Percentiles rank a stretch among this genome's conserved stretches.
phyloP scores from a whole-genome alignment of 192 early-diverging fungal species.

The Coemansia asiatica region DNA sequence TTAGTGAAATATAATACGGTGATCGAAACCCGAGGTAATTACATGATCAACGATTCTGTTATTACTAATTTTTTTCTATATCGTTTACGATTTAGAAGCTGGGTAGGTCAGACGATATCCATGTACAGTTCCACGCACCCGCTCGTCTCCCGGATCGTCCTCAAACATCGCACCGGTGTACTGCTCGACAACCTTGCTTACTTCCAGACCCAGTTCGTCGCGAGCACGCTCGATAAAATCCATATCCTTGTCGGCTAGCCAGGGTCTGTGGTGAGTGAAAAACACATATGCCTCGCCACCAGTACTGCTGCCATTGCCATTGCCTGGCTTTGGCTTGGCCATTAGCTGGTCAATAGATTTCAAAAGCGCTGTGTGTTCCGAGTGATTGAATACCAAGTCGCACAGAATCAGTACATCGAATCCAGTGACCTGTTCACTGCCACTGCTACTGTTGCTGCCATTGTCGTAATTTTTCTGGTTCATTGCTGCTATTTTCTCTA shows the following conservation, averaged over 20 bases:
- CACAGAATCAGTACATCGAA: conserved; percentile 84
- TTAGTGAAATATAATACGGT: neutral
- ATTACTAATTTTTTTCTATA: neutral
- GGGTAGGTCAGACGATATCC: conserved; percentile 61
- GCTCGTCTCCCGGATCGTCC: conserved; percentile 77
- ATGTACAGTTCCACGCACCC: conserved; percentile 77
- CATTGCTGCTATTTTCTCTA: conserved; percentile 25
- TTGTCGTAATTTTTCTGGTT: neutral
- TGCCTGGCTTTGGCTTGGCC: conserved; percentile 28
- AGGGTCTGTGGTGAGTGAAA: conserved; percentile 84
- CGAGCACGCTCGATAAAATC: conserved; percentile 78
- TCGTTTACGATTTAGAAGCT: neutral
- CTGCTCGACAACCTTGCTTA: conserved; percentile 65
- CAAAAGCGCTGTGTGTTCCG: conserved; percentile 76
- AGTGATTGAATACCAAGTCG: conserved; percentile 88
- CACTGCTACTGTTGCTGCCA: neutral
- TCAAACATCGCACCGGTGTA: conserved; percentile 85
- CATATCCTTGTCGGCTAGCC: conserved; percentile 74
- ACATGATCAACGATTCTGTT: neutral
- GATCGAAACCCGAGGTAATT: neutral
- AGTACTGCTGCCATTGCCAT: neutral
- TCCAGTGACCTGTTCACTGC: neutral
- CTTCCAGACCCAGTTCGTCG: conserved; percentile 65
- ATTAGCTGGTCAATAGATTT: conserved; percentile 65
- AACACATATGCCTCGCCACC: conserved; percentile 70